These are phyloP conservation scores for Ophiostoma angusticollis DNA, from an alignment of 2,329 filamentous ascomycete genomes.

Conservation along the genomic window DNA sequence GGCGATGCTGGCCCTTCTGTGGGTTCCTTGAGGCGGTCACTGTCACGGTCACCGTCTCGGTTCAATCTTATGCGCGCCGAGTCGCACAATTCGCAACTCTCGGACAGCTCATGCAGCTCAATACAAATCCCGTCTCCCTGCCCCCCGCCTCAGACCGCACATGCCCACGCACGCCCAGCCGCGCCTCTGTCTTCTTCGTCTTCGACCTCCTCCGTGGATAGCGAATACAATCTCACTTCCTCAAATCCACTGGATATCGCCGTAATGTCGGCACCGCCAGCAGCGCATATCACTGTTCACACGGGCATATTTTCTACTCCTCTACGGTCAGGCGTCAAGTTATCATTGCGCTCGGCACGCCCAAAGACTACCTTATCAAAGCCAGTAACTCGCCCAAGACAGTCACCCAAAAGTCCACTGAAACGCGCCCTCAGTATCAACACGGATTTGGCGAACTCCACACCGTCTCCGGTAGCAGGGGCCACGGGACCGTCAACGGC, in stretches of 20 bases:
- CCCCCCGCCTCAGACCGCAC: constrained; percentile 17
- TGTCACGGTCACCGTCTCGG: constrained; percentile 90
- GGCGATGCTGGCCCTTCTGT: constrained; percentile 69
- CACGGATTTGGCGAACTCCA: constrained; percentile 57
- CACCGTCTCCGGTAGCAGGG: constrained; percentile 36
- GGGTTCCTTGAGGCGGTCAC: constrained; percentile 69
- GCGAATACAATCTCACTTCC: constrained; percentile 3
- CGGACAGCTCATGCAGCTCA: constrained; percentile 39
- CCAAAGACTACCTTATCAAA: constrained; percentile 42
- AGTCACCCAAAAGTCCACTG: constrained; percentile 68
- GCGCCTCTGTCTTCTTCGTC: constrained; percentile 6
- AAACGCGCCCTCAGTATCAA: constrained; percentile 63
- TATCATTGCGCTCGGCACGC: constrained; percentile 51
- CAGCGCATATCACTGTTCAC: constrained; percentile 14
- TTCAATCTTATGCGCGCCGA: constrained; percentile 48
- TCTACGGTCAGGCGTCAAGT: constrained; percentile 52
- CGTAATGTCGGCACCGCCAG: constrained; percentile 11
- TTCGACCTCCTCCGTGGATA: constrained; percentile 7
- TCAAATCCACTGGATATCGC: constrained; percentile 5
- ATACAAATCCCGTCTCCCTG: constrained; percentile 43
- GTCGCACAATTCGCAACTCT: constrained; percentile 35
- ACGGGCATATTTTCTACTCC: constrained; percentile 45
- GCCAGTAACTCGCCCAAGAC: constrained; percentile 48
- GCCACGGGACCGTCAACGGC: constrained; percentile 22
- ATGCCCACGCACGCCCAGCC: constrained; percentile 7